Conservation (phyloP, 371 early-diverging fungal genomes). For the Rhizomucor pusillus region DNA sequence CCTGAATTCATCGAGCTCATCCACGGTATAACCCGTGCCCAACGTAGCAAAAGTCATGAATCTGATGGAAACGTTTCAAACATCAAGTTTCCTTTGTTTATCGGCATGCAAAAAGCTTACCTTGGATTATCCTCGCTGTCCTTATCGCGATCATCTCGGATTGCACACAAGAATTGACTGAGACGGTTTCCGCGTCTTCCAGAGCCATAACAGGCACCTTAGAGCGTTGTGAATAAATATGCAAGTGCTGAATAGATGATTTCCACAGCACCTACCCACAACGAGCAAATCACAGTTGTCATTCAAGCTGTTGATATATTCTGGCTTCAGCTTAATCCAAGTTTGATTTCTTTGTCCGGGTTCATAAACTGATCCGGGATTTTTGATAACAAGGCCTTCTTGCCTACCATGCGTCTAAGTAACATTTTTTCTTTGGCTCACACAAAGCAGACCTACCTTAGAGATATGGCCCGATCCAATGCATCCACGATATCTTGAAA, state of each 20-base stretch:
- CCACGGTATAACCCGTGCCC: conserved; percentile 66
- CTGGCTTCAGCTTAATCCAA: conserved; percentile 83
- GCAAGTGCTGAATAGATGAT: not conserved
- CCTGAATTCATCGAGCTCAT: conserved; percentile 50
- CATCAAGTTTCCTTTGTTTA: no score
- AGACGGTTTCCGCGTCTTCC: conserved; percentile 63
- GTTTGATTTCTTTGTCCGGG: conserved; percentile 50
- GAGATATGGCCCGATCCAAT: conserved; percentile 50
- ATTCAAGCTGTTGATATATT: conserved; percentile 63
- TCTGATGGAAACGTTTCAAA: conserved; percentile 36
- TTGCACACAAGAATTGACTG: conserved; percentile 66
- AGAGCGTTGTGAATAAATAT: not conserved
- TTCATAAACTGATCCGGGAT: conserved; percentile 56
- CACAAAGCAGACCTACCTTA: not conserved
- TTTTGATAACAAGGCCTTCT: conserved; percentile 71
- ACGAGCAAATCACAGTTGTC: conserved; percentile 74
- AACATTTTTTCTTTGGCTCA: not conserved
- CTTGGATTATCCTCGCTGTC: conserved; percentile 11
- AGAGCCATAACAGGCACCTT: conserved; percentile 57
- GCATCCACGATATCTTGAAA: conserved; percentile 59
- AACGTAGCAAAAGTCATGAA: conserved; percentile 65
- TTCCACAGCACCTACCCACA: conserved; percentile 46
- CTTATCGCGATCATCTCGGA: conserved; percentile 53
- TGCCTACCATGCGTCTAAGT: conserved; percentile 17
- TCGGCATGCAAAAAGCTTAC: no score